Evolutionary conservation across 2,329 filamentous ascomycete species (phyloP), one percentile per base, ranked within the genome.

Genomic region (Chrysoporthe cubensis): DNA sequence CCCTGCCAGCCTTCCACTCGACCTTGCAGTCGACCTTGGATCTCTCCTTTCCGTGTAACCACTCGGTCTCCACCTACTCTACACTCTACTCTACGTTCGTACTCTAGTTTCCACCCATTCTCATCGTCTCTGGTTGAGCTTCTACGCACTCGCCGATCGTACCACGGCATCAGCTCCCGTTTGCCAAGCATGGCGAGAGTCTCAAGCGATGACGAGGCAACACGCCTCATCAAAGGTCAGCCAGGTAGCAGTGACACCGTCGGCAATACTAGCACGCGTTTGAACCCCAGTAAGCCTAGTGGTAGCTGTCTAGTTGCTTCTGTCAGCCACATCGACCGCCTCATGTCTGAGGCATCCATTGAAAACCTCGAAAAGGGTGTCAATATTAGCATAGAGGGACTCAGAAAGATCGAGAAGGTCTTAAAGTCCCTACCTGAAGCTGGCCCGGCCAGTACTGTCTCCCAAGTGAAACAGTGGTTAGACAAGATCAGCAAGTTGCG

Each of bases 401-500:
- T 79, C 0, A 56, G 70, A 0, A 62, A 70, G 4, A 67, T 78
- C 13, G 71, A 71, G 44, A 21, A 21, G 0, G 69, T 71, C 13
- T 66, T 79, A 16, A 40, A 32, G 21, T 34, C 32, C 32, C 18
- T n/a, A 40, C 32, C 34, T 11, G 34, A 56, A 16, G 44, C 32
- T 26, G 16, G 34, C n/a, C 18, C 26, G 13, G 21, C 11, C 7
- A 65, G 42, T 11, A 58, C 69, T 3, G 54, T 70, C 7, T 44
- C 71, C 8, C 72, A 77, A 52, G 69, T 71, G 13, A 42, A 70
- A 9, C 70, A 74, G 34, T 77, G 74, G 73, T 50, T 71, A 7
- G 18, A 68, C 6, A 48, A 37, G 14, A 81, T 85, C 54, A 74
- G 80, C 1, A 77, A 78, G 4, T 72, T 85, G 0, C 74, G 78